Percentiles rank a stretch among this genome's conserved stretches.
Evolutionary conservation across 768 basidiomycete species (phyloP).

Genomic region (Russula sp.): DNA sequence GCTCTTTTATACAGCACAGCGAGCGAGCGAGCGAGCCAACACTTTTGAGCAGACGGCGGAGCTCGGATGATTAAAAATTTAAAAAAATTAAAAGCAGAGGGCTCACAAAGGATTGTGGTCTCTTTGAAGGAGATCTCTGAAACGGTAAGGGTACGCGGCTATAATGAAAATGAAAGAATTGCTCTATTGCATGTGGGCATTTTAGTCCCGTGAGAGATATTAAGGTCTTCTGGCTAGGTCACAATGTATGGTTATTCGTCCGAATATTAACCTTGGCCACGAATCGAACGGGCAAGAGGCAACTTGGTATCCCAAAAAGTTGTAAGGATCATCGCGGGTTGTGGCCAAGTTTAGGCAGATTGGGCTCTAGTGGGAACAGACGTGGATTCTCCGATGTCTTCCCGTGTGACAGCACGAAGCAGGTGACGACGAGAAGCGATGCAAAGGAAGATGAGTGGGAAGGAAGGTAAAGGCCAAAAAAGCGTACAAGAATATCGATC

Average conservation of each 20-base stretch:
- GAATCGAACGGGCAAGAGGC: neutral
- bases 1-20: neutral
- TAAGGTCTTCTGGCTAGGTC: neutral
- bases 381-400: neutral
- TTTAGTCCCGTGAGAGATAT: neutral
- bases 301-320: neutral
- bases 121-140: neutral
- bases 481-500: neutral
- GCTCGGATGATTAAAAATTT: too few species aligned
- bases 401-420: neutral
- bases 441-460: neutral
- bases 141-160: neutral
- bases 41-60: neutral
- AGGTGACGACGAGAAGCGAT: neutral
- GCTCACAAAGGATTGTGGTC: neutral
- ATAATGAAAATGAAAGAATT: neutral
- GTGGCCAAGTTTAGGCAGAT: neutral
- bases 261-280: neutral
- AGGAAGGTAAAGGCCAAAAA: neutral
- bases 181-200: neutral
- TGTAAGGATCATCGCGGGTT: neutral
- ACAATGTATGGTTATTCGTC: neutral
- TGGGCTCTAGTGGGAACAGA: neutral
- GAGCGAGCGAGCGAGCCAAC: neutral
- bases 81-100: neutral